A percentile compares a stretch with the other conserved stretches of the same genome.
Conservation (phyloP, 164 flowering plant species). For the Piper betle region DNA sequence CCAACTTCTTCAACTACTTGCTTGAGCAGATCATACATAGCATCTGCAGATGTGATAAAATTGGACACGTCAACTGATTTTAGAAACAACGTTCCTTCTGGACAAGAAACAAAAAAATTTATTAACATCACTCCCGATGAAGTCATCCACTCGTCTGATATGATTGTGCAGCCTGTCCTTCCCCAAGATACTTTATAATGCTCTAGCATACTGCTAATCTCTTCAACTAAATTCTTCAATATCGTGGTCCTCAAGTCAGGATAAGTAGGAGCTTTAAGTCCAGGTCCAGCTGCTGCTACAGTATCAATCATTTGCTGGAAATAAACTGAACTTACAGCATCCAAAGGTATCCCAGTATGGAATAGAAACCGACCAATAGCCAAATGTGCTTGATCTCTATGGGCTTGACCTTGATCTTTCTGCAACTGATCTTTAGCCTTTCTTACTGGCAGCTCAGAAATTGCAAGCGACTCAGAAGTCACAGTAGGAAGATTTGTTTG, state of each 20-base stretch:
- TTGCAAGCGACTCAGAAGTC: background rate
- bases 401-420: conserved; percentile 25
- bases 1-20: conserved; percentile 83
- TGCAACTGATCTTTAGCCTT: conserved; percentile 15
- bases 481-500: conserved; percentile 7
- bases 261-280: conserved; percentile 34
- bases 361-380: conserved; percentile 71
- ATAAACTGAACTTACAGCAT: conserved; percentile 61
- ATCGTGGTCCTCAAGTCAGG: conserved; percentile 72
- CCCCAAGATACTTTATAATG: conserved; percentile 36
- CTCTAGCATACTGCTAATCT: conserved; percentile 37
- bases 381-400: conserved; percentile 32
- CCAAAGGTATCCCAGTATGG: conserved; percentile 60
- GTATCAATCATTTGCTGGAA: conserved; percentile 87
- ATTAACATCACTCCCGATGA: conserved; percentile 34
- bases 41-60: conserved; percentile 31
- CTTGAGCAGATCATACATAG: conserved; percentile 48
- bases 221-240: conserved; percentile 57
- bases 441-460: conserved; percentile 8
- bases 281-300: conserved; percentile 45
- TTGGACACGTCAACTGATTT: conserved; percentile 55
- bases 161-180: conserved; percentile 66
- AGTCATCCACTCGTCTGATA: conserved; percentile 56
- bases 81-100: conserved; percentile 69
- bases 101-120: conserved; percentile 46